Percentiles rank a stretch among this genome's conserved stretches.
phyloP scores from a whole-genome alignment of 371 early-diverging fungal genomes.

The Mucor ambiguus region DNA sequence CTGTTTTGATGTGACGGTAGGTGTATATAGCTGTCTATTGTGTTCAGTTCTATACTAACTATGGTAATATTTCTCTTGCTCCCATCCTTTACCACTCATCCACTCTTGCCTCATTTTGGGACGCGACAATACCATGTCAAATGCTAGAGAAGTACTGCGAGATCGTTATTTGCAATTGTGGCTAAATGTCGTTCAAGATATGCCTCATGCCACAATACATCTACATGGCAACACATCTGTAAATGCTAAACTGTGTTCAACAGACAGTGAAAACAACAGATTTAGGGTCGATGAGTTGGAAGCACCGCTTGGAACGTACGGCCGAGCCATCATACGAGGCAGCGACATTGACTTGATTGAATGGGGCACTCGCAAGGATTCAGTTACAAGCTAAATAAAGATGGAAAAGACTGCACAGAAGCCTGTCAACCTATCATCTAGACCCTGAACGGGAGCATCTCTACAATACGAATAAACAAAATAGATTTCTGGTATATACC shows the following conservation, averaged over 20 bases:
- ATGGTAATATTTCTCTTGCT: background rate
- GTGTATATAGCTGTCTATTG: background rate
- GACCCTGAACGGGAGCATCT: background rate
- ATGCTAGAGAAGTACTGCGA: conserved; percentile 29
- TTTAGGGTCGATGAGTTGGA: conserved; percentile 48
- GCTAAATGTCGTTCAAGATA: conserved; percentile 33
- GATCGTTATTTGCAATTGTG: conserved; percentile 49
- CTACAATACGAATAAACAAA: background rate
- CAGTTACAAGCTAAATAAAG: background rate
- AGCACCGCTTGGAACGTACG: conserved; percentile 51
- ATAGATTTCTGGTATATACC: background rate
- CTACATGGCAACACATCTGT: conserved; percentile 42
- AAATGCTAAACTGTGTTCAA: conserved; percentile 40
- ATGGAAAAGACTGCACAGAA: background rate
- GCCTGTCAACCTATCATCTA: background rate
- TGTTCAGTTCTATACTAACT: background rate
- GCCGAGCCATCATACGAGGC: conserved; percentile 55
- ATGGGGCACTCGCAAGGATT: background rate
- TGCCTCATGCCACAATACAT: conserved; percentile 28
- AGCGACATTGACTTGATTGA: conserved; percentile 46
- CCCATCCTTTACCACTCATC: background rate
- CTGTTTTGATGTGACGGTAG: background rate
- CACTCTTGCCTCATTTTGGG: background rate
- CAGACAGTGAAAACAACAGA: conserved; percentile 55
- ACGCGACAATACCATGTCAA: background rate